Base-by-base conservation (phyloP, 345 rosid species). In the rapeseed (Brassica napus) region DNA sequence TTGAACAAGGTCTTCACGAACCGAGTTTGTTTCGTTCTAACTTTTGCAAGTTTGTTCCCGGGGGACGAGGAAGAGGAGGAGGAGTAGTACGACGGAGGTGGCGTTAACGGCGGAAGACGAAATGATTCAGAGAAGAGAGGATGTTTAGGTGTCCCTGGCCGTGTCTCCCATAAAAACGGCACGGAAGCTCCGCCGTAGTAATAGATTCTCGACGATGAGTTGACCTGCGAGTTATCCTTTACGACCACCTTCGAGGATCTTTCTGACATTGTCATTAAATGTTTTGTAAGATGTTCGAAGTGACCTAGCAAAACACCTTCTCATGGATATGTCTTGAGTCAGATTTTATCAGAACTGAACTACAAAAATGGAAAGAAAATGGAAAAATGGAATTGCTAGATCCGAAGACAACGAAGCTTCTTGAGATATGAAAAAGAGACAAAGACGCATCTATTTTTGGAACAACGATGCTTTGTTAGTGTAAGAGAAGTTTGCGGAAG, bases 61-160 rank as follows among this genome's bases (percentile, higher is more conserved):
- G 76, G 44, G 21, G 86, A 82, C 3, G 72, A 80, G 8, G 81
- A 28, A 28, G 31, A 57, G 8, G 57, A 49, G 3, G 71, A 61
- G 1, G 87, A 86, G 57, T 77, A 68, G 66, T 76, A 84, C 0
- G 89, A 89, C 9, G 91, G 94, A 62, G 92, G 90, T 0, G 94
- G 91, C 0, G 93, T 85, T 24, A 85, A 71, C 1, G 94, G 91
- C 15, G 89, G 93, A 8, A 83, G 91, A 12, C 79, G 78, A 44
- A 74, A 28, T 1, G 83, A 39, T 52, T 80, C 82, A 4, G 73
- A 58, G 39, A 60, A 47, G 35, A 75, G 63, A 24, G 82, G 5
- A 65, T 89, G 90, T 64, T 94, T 94, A 0, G 98, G 96, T n/a
- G 96, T 90, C 16, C 98, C 98, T 1, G 98, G 98, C 12, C 74